Percentiles rank a stretch among this genome's conserved stretches.
Conservation (phyloP, 768 basidiomycete species). For the Mycena albidolilacea region DNA sequence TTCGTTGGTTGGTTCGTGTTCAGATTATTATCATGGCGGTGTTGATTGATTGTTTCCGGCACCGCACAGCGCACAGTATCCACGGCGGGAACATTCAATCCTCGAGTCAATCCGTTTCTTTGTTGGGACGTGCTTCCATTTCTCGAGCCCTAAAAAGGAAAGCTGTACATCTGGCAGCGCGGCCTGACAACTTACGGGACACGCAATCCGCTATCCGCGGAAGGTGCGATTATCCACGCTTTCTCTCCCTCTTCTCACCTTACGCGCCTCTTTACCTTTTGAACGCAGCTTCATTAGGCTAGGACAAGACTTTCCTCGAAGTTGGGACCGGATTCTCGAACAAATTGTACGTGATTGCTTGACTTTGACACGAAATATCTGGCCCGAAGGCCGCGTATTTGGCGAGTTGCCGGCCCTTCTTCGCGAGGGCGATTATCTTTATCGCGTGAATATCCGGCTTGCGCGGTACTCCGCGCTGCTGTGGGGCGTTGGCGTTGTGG, state of each 20-base stretch:
- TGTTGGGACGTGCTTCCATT: constrained; percentile 19
- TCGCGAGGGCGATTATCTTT: constrained; percentile 29
- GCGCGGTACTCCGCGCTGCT: constrained; percentile 36
- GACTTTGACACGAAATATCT: constrained; percentile 17
- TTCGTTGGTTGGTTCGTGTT: neutral
- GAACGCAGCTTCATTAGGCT: constrained; percentile 7
- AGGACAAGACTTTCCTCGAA: constrained; percentile 7
- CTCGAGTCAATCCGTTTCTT: neutral
- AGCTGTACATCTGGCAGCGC: neutral
- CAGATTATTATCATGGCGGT: neutral
- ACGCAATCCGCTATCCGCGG: constrained; percentile 26
- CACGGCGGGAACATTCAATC: neutral
- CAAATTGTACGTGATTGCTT: constrained; percentile 19
- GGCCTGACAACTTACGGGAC: neutral
- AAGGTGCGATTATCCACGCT: constrained; percentile 12
- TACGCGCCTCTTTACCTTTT: constrained; percentile 31
- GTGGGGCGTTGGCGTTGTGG: constrained; percentile 20
- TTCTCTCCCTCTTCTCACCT: constrained; percentile 18
- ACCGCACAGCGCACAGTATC: neutral
- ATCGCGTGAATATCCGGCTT: constrained; percentile 26
- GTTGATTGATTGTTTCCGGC: constrained; percentile 7
- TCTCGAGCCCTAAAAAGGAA: neutral
- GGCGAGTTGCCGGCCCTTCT: constrained; percentile 31
- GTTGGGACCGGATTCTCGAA: constrained; percentile 27
- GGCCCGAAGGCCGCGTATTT: constrained; percentile 24